Conservation (phyloP, 257 asterid genomes). For the Orobanche coerulescens region DNA sequence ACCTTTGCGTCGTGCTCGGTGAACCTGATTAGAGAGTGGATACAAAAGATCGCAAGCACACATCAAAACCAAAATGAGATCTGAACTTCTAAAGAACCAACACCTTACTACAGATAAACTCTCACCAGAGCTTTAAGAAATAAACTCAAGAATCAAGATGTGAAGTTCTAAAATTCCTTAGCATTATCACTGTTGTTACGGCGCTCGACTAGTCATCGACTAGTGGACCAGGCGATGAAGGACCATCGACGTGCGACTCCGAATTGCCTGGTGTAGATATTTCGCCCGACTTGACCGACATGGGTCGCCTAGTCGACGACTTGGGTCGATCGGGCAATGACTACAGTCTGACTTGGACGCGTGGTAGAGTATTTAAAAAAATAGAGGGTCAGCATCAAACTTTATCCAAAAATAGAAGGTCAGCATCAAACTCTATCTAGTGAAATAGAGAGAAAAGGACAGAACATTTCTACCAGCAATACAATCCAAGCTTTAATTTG, state of each 20-base stretch:
- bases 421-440: no score
- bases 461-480: constrained; percentile 1
- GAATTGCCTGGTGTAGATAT: no score
- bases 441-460: not conserved
- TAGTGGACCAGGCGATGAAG: no score
- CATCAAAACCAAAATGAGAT: constrained; percentile 2
- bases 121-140: constrained; percentile 9
- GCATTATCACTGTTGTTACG: constrained; percentile 1
- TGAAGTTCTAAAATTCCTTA: not conserved
- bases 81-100: not conserved
- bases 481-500: not conserved
- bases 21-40: constrained; percentile 50
- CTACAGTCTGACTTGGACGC: no score
- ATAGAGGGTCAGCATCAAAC: no score
- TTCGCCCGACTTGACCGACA: no score
- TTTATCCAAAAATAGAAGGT: no score
- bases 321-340: no score
- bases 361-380: no score
- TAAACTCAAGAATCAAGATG: constrained; percentile 12
- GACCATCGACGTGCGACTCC: no score
- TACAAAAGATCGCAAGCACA: constrained; percentile 3
- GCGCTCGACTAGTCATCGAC: no score
- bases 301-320: no score
- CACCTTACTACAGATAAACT: not conserved
- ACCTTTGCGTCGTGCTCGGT: constrained; percentile 79